phyloP scores from a whole-genome alignment of 2,329 filamentous ascomycete species.

The Biscogniauxia marginata region DNA sequence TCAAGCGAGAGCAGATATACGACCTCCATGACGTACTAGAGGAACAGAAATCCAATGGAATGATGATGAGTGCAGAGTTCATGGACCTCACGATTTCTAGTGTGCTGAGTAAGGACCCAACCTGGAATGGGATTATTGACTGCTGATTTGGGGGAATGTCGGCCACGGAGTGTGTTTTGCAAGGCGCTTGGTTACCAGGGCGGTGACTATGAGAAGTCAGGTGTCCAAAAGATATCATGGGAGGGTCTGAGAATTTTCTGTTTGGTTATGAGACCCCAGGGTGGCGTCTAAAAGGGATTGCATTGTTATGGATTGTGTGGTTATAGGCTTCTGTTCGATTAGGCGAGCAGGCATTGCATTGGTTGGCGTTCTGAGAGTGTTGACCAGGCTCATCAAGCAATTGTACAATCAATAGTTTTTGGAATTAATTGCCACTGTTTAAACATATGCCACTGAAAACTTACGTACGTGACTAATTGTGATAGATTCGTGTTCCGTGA shows the following conservation, averaged over 20 bases:
- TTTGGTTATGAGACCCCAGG: slow-evolving; percentile 12
- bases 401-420: background rate
- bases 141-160: slow-evolving; percentile 15
- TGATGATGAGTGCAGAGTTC: slow-evolving; percentile 61
- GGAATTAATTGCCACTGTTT: background rate
- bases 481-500: too few species aligned
- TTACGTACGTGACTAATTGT: too few species aligned
- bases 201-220: background rate
- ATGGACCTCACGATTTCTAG: slow-evolving; percentile 63
- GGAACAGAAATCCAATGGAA: slow-evolving; percentile 67
- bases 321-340: slow-evolving; percentile 1
- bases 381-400: background rate
- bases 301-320: slow-evolving; percentile 17
- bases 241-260: slow-evolving; percentile 3
- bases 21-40: slow-evolving; percentile 80
- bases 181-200: background rate
- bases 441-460: too few species aligned
- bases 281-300: slow-evolving; percentile 10
- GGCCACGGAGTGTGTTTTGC: background rate
- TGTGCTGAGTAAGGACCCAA: slow-evolving; percentile 38
- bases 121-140: slow-evolving; percentile 30
- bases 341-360: slow-evolving; percentile 6
- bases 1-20: slow-evolving; percentile 79
- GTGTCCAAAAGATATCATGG: too few species aligned
- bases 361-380: slow-evolving; percentile 3